phyloP scores from a whole-genome alignment of 2,329 filamentous ascomycete genomes.

The Sclerotinia trifoliorum region DNA sequence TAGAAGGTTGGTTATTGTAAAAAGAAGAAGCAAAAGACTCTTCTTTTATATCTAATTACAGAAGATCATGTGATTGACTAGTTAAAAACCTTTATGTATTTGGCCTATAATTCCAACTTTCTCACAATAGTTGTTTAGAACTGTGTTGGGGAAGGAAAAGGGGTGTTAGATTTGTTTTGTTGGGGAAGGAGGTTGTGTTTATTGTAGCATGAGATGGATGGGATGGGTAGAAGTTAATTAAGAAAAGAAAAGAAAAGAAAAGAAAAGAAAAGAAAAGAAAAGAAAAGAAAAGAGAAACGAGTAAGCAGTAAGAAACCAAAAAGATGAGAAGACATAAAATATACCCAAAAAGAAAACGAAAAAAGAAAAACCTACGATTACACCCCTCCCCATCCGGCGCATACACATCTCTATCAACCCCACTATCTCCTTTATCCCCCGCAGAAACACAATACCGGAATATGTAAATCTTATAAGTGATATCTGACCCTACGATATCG shows the following conservation, averaged over 20 bases:
- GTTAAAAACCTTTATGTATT: too few relatives aligned
- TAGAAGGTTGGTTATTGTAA: too few relatives aligned
- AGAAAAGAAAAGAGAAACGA: not conserved
- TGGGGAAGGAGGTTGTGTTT: not conserved
- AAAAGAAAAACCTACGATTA: not conserved
- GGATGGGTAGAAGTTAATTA: not conserved
- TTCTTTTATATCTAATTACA: too few relatives aligned
- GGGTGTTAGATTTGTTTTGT: not conserved
- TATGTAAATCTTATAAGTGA: not conserved
- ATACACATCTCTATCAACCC: not conserved
- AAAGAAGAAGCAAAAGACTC: too few relatives aligned
- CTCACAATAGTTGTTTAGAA: too few relatives aligned
- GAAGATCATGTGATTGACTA: too few relatives aligned
- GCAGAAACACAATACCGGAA: not conserved
- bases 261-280: not conserved
- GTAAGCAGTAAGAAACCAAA: not conserved
- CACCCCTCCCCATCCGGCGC: not conserved
- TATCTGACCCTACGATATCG: not conserved
- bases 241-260: too few relatives aligned
- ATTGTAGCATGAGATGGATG: too few relatives aligned
- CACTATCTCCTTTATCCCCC: not conserved
- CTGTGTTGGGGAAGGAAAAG: not conserved
- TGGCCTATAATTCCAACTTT: too few relatives aligned
- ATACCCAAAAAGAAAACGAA: not conserved
- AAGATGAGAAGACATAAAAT: not conserved